A percentile compares a stretch with the other conserved stretches of the same genome.
Conservation (phyloP, 306 rosid genomes). For the Senna tora region DNA sequence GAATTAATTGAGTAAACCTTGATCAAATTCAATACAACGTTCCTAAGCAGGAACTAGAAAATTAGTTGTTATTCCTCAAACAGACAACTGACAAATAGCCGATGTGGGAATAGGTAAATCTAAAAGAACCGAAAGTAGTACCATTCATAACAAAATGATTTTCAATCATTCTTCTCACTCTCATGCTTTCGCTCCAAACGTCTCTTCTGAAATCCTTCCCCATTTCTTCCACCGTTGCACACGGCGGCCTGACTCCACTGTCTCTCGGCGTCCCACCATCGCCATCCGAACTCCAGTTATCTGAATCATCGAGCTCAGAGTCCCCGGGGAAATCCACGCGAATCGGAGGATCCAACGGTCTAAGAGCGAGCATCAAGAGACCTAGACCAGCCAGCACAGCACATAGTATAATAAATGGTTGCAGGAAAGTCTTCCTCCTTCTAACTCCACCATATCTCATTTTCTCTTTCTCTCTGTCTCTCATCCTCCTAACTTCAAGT, state of each 20-base stretch:
- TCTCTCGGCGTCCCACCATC: background rate
- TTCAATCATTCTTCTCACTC: constrained; percentile 67
- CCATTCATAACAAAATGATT: constrained; percentile 73
- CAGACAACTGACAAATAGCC: background rate
- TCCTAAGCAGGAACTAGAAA: background rate
- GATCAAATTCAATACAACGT: background rate
- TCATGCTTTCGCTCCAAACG: constrained; percentile 55
- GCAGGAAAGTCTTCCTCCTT: constrained; percentile 56
- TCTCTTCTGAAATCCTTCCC: constrained; percentile 59
- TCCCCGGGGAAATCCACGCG: constrained; percentile 42
- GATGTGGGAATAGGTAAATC: background rate
- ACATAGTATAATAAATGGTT: constrained; percentile 52
- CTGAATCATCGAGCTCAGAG: constrained; percentile 32
- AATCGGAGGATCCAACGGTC: constrained; percentile 63
- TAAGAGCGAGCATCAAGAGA: constrained; percentile 57
- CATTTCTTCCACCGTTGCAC: constrained; percentile 93
- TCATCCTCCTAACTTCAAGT: background rate
- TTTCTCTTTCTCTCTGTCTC: constrained; percentile 12
- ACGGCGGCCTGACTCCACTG: constrained; percentile 43
- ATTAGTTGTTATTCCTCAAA: constrained; percentile 2
- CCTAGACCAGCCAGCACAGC: constrained; percentile 54
- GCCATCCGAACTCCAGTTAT: constrained; percentile 34
- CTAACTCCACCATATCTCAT: constrained; percentile 69
- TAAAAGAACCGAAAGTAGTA: constrained; percentile 45
- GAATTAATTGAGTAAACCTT: background rate